Conservation (phyloP, 179 eudicot species). For the Silene noctiflora region DNA sequence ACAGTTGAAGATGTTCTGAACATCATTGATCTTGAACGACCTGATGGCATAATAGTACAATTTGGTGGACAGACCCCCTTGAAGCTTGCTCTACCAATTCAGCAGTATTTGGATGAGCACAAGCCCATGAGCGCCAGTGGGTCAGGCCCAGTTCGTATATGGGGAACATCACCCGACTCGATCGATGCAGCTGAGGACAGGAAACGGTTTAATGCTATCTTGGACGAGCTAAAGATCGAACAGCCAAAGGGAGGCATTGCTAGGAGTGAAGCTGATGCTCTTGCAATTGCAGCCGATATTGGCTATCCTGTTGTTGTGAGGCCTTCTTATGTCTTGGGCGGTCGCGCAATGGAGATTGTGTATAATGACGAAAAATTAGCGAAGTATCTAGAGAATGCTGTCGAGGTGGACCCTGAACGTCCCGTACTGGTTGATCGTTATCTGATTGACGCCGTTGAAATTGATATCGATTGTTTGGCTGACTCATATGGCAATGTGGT, state of each 20-base stretch:
- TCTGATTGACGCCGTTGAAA: conserved; percentile 84
- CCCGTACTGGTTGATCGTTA: conserved; percentile 86
- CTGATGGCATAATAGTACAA: conserved; percentile 96
- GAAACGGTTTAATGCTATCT: conserved; percentile 82
- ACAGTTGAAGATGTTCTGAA: conserved; percentile 93
- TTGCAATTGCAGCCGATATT: conserved; percentile 71
- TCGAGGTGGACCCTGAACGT: conserved; percentile 85
- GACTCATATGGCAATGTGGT: conserved; percentile 87
- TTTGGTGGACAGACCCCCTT: conserved; percentile 98
- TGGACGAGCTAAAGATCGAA: conserved; percentile 69
- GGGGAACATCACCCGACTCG: conserved; percentile 97
- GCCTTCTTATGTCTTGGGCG: conserved; percentile 94
- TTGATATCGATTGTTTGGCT: conserved; percentile 82
- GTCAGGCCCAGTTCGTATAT: conserved; percentile 72
- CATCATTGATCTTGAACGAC: conserved; percentile 85
- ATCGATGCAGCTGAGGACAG: conserved; percentile 99
- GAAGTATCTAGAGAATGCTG: conserved; percentile 78
- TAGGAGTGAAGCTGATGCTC: conserved; percentile 77
- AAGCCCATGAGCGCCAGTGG: conserved; percentile 73
- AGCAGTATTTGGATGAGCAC: conserved; percentile 65
- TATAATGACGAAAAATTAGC: conserved; percentile 78
- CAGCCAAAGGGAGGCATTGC: conserved; percentile 97
- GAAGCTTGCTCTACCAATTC: conserved; percentile 80
- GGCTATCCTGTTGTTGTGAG: conserved; percentile 97
- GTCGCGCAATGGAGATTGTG: conserved; percentile 96